Conservation (phyloP, 371 early-diverging fungal species). For the Syncephalastrum contaminatum region DNA sequence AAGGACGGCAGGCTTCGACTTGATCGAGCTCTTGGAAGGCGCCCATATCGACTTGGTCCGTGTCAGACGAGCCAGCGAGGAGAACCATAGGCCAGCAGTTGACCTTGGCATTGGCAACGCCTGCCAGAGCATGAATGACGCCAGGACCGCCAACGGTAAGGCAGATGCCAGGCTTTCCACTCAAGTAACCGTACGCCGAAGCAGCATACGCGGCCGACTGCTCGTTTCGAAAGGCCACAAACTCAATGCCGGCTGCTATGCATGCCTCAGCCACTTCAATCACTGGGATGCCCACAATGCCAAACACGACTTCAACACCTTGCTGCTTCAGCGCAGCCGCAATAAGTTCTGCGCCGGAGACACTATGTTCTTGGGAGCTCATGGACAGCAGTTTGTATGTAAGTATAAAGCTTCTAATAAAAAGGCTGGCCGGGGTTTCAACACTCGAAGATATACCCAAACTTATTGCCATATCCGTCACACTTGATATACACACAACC, state of each 20-base stretch:
- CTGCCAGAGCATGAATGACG: conserved; percentile 76
- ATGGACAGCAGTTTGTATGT: too few relatives aligned
- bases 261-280: conserved; percentile 77
- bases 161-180: conserved; percentile 72
- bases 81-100: conserved; percentile 73
- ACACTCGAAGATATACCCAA: too few relatives aligned
- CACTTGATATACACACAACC: too few relatives aligned
- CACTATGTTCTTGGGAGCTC: conserved; percentile 4
- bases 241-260: conserved; percentile 68
- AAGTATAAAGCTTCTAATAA: too few relatives aligned
- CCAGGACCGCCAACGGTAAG: conserved; percentile 82
- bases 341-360: conserved; percentile 64
- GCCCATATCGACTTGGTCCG: conserved; percentile 60
- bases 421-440: too few relatives aligned
- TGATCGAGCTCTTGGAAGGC: conserved; percentile 82
- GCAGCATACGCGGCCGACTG: conserved; percentile 82
- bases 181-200: conserved; percentile 67
- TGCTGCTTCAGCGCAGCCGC: conserved; percentile 61
- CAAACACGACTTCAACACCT: conserved; percentile 72
- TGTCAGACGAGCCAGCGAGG: conserved; percentile 61
- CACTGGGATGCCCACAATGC: conserved; percentile 86
- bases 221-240: conserved; percentile 78
- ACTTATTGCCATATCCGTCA: too few relatives aligned
- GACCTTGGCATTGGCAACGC: conserved; percentile 68
- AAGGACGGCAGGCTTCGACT: conserved; percentile 63